These are phyloP conservation scores for Rhodamnia argentea DNA, from an alignment of 345 rosid species.

Conservation along the genomic window DNA sequence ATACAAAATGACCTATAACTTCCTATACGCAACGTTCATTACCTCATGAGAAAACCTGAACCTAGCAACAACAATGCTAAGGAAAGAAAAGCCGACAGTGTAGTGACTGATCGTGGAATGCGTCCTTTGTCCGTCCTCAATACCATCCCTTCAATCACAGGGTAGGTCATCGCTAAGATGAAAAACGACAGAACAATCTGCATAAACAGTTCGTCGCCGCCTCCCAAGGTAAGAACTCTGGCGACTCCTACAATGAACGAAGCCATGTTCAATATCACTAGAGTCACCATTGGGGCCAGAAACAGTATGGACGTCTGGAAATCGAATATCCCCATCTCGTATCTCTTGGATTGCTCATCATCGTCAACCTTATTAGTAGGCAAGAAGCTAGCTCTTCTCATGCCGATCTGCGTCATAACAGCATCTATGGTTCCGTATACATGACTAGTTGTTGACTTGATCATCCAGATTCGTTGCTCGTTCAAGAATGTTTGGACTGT, in stretches of 20 bases:
- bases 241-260: constrained; percentile 11
- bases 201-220: constrained; percentile 1
- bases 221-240: constrained; percentile 9
- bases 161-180: constrained; percentile 15
- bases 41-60: background rate
- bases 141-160: constrained; percentile 33
- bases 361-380: constrained; percentile 22
- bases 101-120: constrained; percentile 12
- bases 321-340: constrained; percentile 24
- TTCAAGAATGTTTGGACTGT: constrained; percentile 8
- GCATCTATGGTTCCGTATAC: constrained; percentile 21
- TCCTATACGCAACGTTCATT: background rate
- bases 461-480: constrained; percentile 32
- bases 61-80: background rate
- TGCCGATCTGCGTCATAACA: constrained; percentile 8
- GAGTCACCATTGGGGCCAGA: constrained; percentile 21
- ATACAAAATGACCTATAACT: background rate
- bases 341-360: constrained; percentile 10
- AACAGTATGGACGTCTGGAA: constrained; percentile 20
- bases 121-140: constrained; percentile 34
- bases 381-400: constrained; percentile 24
- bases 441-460: constrained; percentile 13
- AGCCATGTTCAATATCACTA: constrained; percentile 15
- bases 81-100: constrained; percentile 3
- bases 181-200: constrained; percentile 22